Evolutionary conservation across 371 early-diverging fungal species (phyloP).

Genomic region (Mucor piriformis): DNA sequence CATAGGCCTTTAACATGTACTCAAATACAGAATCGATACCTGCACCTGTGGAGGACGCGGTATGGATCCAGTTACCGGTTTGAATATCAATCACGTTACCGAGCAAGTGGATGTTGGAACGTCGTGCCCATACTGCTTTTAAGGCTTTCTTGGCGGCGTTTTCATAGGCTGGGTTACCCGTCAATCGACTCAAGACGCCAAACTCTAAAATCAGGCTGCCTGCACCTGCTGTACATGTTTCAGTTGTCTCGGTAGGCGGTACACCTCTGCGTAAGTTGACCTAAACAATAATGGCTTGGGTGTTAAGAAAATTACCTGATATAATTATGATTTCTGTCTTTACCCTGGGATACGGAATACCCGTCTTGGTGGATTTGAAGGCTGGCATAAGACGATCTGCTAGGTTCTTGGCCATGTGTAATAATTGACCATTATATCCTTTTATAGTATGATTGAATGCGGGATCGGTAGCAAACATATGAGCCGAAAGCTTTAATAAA

Average conservation of each 20-base stretch:
- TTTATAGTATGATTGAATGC: slow-evolving; percentile 52
- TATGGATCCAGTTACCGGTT: slow-evolving; percentile 72
- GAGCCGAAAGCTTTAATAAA: slow-evolving; percentile 71
- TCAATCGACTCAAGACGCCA: slow-evolving; percentile 87
- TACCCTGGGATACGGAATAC: slow-evolving; percentile 84
- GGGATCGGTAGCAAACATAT: slow-evolving; percentile 81
- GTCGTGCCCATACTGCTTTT: slow-evolving; percentile 73
- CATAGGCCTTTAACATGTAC: slow-evolving; percentile 87
- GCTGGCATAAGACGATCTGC: slow-evolving; percentile 90
- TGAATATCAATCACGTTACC: slow-evolving; percentile 86
- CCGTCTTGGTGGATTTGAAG: slow-evolving; percentile 80
- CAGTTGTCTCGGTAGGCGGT: slow-evolving; percentile 64
- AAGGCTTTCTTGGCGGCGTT: slow-evolving; percentile 75
- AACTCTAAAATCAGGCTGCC: slow-evolving; percentile 95
- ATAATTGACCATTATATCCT: slow-evolving; percentile 77
- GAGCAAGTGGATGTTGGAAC: slow-evolving; percentile 75
- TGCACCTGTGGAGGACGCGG: slow-evolving; percentile 82
- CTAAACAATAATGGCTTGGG: too few relatives aligned
- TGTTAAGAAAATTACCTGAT: too few relatives aligned
- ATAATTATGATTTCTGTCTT: too few relatives aligned
- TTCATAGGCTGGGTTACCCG: slow-evolving; percentile 79
- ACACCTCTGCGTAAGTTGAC: slow-evolving; percentile 82
- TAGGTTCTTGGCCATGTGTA: slow-evolving; percentile 79
- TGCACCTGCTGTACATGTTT: slow-evolving; percentile 92
- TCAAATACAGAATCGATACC: slow-evolving; percentile 95